These are phyloP conservation scores for Microbotryomycetes sp. DNA, from an alignment of 1,284 basidiomycete species.

Conservation along the genomic window DNA sequence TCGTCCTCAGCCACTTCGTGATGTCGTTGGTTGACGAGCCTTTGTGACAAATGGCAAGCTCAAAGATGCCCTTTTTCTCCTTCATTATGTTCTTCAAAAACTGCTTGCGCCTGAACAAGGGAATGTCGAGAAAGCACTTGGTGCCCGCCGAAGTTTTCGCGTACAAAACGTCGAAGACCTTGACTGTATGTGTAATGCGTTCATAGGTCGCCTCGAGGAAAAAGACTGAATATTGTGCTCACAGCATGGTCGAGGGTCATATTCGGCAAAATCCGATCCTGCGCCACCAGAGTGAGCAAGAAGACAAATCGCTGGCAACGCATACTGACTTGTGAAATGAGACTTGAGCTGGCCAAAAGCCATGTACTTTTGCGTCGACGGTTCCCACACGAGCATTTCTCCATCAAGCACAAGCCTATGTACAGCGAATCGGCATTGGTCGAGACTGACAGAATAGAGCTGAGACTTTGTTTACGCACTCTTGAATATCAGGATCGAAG, in stretches of 20 bases:
- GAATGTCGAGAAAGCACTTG: slow-evolving; percentile 41
- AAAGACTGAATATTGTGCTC: no score
- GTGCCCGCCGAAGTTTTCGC: slow-evolving; percentile 50
- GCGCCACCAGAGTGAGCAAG: no score
- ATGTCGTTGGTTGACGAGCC: slow-evolving; percentile 75
- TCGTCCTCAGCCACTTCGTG: slow-evolving; percentile 62
- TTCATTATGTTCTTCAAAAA: slow-evolving; percentile 40
- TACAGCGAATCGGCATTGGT: slow-evolving; percentile 5
- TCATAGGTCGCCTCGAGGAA: no score
- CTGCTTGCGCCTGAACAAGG: slow-evolving; percentile 43
- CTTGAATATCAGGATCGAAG: slow-evolving; percentile 65
- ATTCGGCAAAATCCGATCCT: no score
- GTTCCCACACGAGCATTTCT: slow-evolving; percentile 96
- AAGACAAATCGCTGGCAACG: no score
- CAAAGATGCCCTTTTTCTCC: slow-evolving; percentile 65
- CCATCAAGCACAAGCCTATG: slow-evolving; percentile 81
- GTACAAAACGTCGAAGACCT: slow-evolving; percentile 85
- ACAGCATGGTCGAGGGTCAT: slow-evolving; percentile 77
- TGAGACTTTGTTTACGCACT: slow-evolving; percentile 50
- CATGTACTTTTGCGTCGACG: slow-evolving; percentile 69
- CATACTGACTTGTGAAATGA: no score
- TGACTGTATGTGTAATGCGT: slow-evolving; percentile 58
- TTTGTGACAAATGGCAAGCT: slow-evolving; percentile 62
- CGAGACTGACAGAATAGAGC: neutral
- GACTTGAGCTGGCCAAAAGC: slow-evolving; percentile 89